phyloP scores from a whole-genome alignment of 495 filamentous ascomycete genomes.

The Aspergillus bridgeri region DNA sequence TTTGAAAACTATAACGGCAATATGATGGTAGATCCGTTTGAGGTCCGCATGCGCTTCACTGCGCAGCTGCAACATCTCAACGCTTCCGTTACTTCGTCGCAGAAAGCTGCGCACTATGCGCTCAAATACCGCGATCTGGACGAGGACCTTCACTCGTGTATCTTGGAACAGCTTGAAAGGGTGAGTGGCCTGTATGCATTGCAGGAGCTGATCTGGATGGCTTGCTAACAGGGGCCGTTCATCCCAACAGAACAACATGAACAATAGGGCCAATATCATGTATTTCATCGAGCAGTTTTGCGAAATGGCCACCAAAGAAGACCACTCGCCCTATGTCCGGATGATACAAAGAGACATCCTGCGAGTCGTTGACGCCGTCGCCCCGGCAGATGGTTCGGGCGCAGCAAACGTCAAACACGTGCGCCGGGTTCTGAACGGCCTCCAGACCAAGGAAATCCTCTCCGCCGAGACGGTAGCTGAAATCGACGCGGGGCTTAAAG shows the following conservation, averaged over 20 bases:
- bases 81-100: slow-evolving; percentile 80
- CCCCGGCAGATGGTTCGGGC: slow-evolving; percentile 81
- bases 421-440: slow-evolving; percentile 67
- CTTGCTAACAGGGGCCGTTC: not conserved
- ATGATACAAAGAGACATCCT: slow-evolving; percentile 96
- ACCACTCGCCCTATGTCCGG: slow-evolving; percentile 70
- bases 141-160: slow-evolving; percentile 95
- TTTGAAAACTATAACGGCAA: slow-evolving; percentile 7
- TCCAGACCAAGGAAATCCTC: slow-evolving; percentile 66
- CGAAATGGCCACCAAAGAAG: slow-evolving; percentile 75
- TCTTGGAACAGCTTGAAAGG: slow-evolving; percentile 88
- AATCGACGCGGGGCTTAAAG: slow-evolving; percentile 75
- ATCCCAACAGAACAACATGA: slow-evolving; percentile 75
- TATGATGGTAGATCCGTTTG: slow-evolving; percentile 90
- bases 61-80: slow-evolving; percentile 81
- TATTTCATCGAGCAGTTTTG: slow-evolving; percentile 96
- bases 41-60: slow-evolving; percentile 97
- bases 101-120: slow-evolving; percentile 93
- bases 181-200: slow-evolving; percentile 44
- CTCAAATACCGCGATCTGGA: slow-evolving; percentile 88
- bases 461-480: slow-evolving; percentile 64
- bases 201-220: not conserved
- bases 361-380: slow-evolving; percentile 76
- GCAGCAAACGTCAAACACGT: slow-evolving; percentile 94
- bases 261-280: slow-evolving; percentile 97